phyloP scores from a whole-genome alignment of 1,284 basidiomycete species.

The Pseudozyma sp. region DNA sequence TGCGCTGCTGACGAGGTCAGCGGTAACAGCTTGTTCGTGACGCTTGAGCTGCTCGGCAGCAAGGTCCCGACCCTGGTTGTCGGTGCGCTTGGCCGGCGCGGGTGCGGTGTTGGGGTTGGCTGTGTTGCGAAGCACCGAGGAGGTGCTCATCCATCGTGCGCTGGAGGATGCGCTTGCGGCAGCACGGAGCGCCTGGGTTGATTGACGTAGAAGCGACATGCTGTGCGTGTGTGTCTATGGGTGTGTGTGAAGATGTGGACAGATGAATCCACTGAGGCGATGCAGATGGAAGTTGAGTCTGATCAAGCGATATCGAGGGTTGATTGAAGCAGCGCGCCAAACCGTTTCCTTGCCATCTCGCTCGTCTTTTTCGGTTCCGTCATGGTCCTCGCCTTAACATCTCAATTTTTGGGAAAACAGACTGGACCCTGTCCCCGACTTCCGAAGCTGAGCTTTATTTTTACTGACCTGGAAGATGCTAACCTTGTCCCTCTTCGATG shows the following conservation, averaged over 20 bases:
- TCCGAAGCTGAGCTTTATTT: slow-evolving; percentile 26
- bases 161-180: slow-evolving; percentile 32
- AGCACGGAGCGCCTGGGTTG: slow-evolving; percentile 45
- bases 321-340: slow-evolving; percentile 21
- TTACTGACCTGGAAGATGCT: neutral
- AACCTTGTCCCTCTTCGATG: neutral
- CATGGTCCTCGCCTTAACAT: slow-evolving; percentile 13
- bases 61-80: slow-evolving; percentile 48
- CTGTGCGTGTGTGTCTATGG: slow-evolving; percentile 6
- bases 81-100: slow-evolving; percentile 32
- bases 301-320: neutral
- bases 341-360: slow-evolving; percentile 11
- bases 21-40: slow-evolving; percentile 43
- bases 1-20: slow-evolving; percentile 58
- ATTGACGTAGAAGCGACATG: slow-evolving; percentile 41
- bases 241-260: neutral
- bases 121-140: slow-evolving; percentile 35
- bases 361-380: slow-evolving; percentile 29
- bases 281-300: slow-evolving; percentile 2
- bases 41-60: slow-evolving; percentile 56
- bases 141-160: slow-evolving; percentile 45
- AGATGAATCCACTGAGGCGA: neutral
- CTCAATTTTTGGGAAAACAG: neutral
- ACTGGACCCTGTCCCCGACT: slow-evolving; percentile 20
- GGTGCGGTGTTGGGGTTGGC: slow-evolving; percentile 37